Evolutionary conservation across 805 yeast species (phyloP).

Genomic region (Tetrapisispora arboricola): DNA sequence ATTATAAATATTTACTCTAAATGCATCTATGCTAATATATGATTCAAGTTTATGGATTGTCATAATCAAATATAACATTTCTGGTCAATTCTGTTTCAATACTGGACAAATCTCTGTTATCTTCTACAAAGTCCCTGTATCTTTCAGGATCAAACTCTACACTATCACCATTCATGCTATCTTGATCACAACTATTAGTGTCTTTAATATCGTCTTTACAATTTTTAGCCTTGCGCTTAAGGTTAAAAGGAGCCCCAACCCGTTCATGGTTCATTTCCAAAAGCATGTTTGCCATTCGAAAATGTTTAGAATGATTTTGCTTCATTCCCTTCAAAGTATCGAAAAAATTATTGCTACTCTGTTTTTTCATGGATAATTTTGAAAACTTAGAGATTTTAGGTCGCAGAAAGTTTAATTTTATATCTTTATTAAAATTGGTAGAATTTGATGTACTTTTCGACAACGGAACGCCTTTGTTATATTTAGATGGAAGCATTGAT

Average conservation of each 20-base stretch:
- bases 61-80: conserved; percentile 22
- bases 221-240: too few species aligned
- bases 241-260: too few species aligned
- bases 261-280: not conserved
- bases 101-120: conserved; percentile 6
- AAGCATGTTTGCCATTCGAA: not conserved
- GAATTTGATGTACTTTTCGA: too few species aligned
- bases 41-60: not conserved
- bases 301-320: not conserved
- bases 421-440: not conserved
- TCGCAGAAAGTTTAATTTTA: not conserved
- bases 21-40: too few species aligned
- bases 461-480: too few species aligned
- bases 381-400: not conserved
- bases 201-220: not conserved
- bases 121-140: not conserved
- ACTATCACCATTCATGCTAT: not conserved
- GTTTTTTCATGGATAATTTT: not conserved
- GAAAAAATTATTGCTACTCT: not conserved
- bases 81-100: conserved; percentile 25
- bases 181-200: not conserved
- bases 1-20: too few species aligned
- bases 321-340: not conserved
- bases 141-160: not conserved
- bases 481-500: too few species aligned